Evolutionary conservation across 306 rosid genomes (phyloP).

Genomic region (Quercus cerris): DNA sequence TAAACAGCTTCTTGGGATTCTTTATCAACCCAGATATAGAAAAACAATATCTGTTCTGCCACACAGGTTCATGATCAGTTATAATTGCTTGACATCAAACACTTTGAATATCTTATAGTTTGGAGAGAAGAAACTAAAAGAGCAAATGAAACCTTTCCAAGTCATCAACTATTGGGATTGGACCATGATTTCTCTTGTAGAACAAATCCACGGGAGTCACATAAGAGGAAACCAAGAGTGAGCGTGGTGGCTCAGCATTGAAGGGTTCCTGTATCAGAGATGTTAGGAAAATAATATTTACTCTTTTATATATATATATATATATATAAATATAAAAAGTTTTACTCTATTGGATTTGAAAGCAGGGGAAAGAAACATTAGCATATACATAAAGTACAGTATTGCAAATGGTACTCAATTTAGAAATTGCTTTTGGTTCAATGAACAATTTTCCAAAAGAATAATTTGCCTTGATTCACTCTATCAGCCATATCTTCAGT

Average conservation of each 20-base stretch:
- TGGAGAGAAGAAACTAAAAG: not conserved
- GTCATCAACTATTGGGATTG: slow-evolving; percentile 70
- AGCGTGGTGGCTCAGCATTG: slow-evolving; percentile 85
- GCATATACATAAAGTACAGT: not conserved
- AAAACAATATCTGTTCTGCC: slow-evolving; percentile 55
- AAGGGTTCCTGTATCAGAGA: slow-evolving; percentile 61
- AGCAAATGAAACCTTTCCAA: slow-evolving; percentile 47
- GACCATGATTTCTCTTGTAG: slow-evolving; percentile 94
- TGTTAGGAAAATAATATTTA: not conserved
- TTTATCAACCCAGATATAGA: slow-evolving; percentile 57
- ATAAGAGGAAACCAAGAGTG: slow-evolving; percentile 56
- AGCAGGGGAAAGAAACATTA: not conserved
- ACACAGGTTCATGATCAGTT: slow-evolving; percentile 16
- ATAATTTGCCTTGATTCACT: not conserved
- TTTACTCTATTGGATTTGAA: not conserved
- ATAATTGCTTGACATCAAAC: slow-evolving; percentile 3
- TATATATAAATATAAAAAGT: too few species aligned
- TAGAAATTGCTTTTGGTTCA: not conserved
- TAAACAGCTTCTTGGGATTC: slow-evolving; percentile 49
- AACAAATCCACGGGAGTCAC: slow-evolving; percentile 78
- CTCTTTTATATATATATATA: not conserved
- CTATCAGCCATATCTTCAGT: not conserved
- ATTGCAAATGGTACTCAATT: not conserved
- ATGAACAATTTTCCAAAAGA: not conserved
- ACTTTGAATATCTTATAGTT: not conserved